Base-by-base conservation (phyloP, 2,329 filamentous ascomycete species). In the Helminthosporium solani region DNA sequence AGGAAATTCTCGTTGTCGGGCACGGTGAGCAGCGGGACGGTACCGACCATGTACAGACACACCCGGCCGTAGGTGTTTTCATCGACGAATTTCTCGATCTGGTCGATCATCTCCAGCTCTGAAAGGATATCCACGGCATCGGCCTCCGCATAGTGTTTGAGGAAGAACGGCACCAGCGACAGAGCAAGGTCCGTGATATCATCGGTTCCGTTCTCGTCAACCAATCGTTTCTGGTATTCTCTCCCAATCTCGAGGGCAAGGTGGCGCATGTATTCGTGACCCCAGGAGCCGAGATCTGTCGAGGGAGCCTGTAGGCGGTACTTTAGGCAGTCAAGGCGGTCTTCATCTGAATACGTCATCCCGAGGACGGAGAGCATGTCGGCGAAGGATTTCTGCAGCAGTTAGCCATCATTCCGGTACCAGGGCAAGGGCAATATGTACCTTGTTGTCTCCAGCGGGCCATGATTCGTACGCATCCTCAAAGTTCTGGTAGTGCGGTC, bases 331-430 rank as follows among this genome's bases (percentile, higher is more conserved):
- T 99, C 94, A 73, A 95, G 84, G 70, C 90, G 85, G 64, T 96
- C 90, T 73, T 97, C 94, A 66, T 97, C 92, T 39, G 92, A 96
- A 70, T 92, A 96, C 44, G 94, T 99, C 94, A 99, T 99, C 52
- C 92, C 94, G 59, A 99, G 87, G 39, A 99, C 94, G 12, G 94
- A 99, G 41, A 99, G 78, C 60, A 96, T 94, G 74, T 99, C 95
- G 36, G 94, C 95, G 55, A 99, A 78, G 3, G 90, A 82, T 67
- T 82, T 75, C 79, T 83, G 46, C n/a, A 31, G 8, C 25, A 2
- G 27, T 66, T 46, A 70, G 58, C 39, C n/a, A 6, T 40, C 9
- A 3, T 9, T 18, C 12, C 34, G n/a, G 7, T 37, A 7, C 9
- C 27, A 6, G 14, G 15, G 3, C 12, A 3, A 16, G 6, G 28